A percentile compares a stretch with the other conserved stretches of the same genome.
These are phyloP conservation scores for Hypoxylon sp. DNA, from an alignment of 2,329 filamentous ascomycete genomes.

Conservation along the genomic window DNA sequence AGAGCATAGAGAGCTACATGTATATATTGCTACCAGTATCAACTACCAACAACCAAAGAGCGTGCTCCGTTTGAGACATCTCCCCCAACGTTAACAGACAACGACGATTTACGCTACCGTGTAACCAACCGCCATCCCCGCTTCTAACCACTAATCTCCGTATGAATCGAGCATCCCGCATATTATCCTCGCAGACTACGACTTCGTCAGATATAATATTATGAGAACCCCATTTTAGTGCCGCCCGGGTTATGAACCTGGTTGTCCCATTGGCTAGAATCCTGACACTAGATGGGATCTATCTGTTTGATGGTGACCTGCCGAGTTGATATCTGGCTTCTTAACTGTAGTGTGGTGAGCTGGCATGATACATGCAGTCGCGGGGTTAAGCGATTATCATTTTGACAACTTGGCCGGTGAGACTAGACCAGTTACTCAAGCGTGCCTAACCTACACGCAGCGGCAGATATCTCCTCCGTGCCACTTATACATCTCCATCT, in stretches of 20 bases:
- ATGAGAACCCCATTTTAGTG: slow-evolving; percentile 9
- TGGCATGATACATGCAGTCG: slow-evolving; percentile 7
- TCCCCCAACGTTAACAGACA: slow-evolving; percentile 37
- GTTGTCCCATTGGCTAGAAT: slow-evolving; percentile 17
- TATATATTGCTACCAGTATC: slow-evolving; percentile 3
- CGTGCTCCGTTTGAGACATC: slow-evolving; percentile 38
- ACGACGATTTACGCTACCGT: slow-evolving; percentile 37
- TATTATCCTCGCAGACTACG: slow-evolving; percentile 22
- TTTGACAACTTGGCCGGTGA: slow-evolving; percentile 13
- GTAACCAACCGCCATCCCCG: slow-evolving; percentile 33
- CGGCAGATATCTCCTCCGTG: slow-evolving; percentile 5
- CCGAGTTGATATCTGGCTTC: slow-evolving; percentile 21
- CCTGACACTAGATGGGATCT: slow-evolving; percentile 9
- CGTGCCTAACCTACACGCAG: background rate
- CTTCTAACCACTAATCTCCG: slow-evolving; percentile 12
- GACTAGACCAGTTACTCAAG: background rate
- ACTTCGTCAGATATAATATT: slow-evolving; percentile 37
- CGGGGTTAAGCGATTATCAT: slow-evolving; percentile 8
- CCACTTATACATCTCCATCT: background rate
- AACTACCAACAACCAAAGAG: slow-evolving; percentile 19
- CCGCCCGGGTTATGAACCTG: background rate
- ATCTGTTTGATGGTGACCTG: slow-evolving; percentile 33
- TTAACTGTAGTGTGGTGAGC: slow-evolving; percentile 15
- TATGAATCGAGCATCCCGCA: slow-evolving; percentile 35
- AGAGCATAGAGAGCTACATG: background rate